phyloP scores from a whole-genome alignment of 768 basidiomycete genomes.

The Tylopilus intermedius region DNA sequence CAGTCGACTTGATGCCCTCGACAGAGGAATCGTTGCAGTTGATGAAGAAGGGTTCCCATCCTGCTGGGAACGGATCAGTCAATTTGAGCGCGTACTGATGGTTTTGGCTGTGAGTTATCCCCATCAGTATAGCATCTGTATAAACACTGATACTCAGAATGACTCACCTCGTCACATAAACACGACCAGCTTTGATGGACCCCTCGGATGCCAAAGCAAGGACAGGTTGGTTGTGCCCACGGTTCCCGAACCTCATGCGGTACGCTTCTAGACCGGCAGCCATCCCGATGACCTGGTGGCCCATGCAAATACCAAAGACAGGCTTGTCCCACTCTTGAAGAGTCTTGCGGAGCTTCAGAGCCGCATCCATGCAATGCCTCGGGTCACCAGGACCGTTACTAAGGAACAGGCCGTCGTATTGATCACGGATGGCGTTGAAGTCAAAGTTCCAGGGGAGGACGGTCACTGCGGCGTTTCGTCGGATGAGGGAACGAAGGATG shows the following conservation, averaged over 20 bases:
- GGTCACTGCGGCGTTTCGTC: slow-evolving; percentile 87
- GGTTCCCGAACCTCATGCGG: slow-evolving; percentile 99
- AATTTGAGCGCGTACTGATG: slow-evolving; percentile 96
- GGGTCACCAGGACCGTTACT: slow-evolving; percentile 98
- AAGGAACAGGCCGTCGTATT: slow-evolving; percentile 92
- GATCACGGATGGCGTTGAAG: slow-evolving; percentile 86
- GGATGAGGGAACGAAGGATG: slow-evolving; percentile 87
- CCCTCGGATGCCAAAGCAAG: slow-evolving; percentile 90
- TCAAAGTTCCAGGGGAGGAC: slow-evolving; percentile 98
- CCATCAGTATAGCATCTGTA: slow-evolving; percentile 1
- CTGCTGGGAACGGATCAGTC: slow-evolving; percentile 90
- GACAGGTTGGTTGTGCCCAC: slow-evolving; percentile 98
- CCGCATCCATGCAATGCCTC: slow-evolving; percentile 80
- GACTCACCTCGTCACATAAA: slow-evolving; percentile 87
- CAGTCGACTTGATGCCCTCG: slow-evolving; percentile 95
- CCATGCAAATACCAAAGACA: slow-evolving; percentile 99
- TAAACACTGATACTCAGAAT: background rate
- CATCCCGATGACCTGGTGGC: slow-evolving; percentile 96
- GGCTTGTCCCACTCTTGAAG: slow-evolving; percentile 88
- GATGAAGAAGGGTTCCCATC: slow-evolving; percentile 99
- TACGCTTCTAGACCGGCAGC: slow-evolving; percentile 96
- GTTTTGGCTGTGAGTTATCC: slow-evolving; percentile 62
- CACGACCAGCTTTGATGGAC: slow-evolving; percentile 90
- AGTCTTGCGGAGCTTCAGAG: slow-evolving; percentile 72
- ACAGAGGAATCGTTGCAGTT: slow-evolving; percentile 99